Evolutionary conservation across 192 early-diverging fungal genomes (phyloP).

Genomic region (Podila epigama): DNA sequence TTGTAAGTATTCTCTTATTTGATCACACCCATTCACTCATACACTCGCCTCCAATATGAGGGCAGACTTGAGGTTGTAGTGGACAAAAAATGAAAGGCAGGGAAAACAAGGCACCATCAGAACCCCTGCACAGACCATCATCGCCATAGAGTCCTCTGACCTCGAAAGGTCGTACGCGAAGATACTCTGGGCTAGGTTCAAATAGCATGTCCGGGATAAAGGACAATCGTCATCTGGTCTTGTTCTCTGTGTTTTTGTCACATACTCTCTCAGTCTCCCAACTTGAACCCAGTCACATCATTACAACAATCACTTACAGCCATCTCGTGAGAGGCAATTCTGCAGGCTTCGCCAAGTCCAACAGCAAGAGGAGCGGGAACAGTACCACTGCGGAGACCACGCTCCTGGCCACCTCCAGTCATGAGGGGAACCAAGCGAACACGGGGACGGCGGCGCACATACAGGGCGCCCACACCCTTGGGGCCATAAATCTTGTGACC

Average conservation of each 20-base stretch:
- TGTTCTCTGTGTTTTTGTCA: not conserved
- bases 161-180: not conserved
- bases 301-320: constrained; percentile 59
- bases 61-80: too few species aligned
- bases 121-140: constrained; percentile 65
- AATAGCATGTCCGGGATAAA: constrained; percentile 43
- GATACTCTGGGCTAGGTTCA: constrained; percentile 28
- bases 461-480: constrained; percentile 94
- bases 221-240: constrained; percentile 51
- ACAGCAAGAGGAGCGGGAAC: constrained; percentile 91
- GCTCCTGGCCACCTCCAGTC: constrained; percentile 95
- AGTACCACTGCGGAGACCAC: constrained; percentile 93
- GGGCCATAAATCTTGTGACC: constrained; percentile 99
- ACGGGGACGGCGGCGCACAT: constrained; percentile 91
- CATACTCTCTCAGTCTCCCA: not conserved
- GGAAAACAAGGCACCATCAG: constrained; percentile 49
- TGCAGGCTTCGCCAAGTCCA: constrained; percentile 90
- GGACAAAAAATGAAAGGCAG: constrained; percentile 8
- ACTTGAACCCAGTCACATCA: not conserved
- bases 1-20: not conserved
- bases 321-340: constrained; percentile 82
- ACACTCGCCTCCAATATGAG: too few species aligned
- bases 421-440: constrained; percentile 92
- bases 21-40: too few species aligned
- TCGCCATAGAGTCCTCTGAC: constrained; percentile 23